phyloP scores from a whole-genome alignment of 176 grass and related monocot genomes.

The Carex scoparia region DNA sequence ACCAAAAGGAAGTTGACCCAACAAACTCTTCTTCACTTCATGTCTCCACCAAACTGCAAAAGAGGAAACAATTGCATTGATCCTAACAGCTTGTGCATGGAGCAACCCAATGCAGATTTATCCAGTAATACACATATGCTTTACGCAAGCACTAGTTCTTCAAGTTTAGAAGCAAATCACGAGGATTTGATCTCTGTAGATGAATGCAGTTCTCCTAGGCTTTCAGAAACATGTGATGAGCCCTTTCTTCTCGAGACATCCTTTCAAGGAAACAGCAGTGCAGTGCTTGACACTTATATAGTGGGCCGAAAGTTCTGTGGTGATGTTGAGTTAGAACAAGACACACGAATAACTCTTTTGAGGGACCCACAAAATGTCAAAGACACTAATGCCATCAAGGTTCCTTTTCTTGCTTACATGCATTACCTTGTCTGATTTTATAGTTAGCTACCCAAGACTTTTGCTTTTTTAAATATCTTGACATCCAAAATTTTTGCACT shows the following conservation, averaged over 20 bases:
- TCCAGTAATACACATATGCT: conserved; percentile 1
- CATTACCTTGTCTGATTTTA: background rate
- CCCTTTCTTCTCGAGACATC: conserved; percentile 7
- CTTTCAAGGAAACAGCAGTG: conserved; percentile 18
- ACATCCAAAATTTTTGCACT: background rate
- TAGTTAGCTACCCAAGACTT: background rate
- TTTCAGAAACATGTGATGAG: conserved; percentile 12
- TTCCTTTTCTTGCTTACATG: conserved; percentile 10
- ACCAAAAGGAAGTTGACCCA: conserved; percentile 67
- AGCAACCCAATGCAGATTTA: background rate
- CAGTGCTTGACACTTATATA: conserved; percentile 58
- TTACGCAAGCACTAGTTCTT: background rate
- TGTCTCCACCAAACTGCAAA: conserved; percentile 37
- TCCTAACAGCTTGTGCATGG: background rate
- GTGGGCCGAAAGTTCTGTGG: conserved; percentile 71
- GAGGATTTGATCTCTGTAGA: conserved; percentile 16
- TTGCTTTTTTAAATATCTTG: background rate
- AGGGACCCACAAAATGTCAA: conserved; percentile 71
- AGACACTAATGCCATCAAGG: conserved; percentile 83
- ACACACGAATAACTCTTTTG: conserved; percentile 31
- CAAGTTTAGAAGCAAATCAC: conserved; percentile 15
- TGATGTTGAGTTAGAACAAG: conserved; percentile 52
- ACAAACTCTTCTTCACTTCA: conserved; percentile 82
- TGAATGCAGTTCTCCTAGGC: conserved; percentile 22
- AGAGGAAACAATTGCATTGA: background rate